Evolutionary conservation across 2,329 filamentous ascomycete species (phyloP), one percentile per base, ranked within the genome.

Genomic region (Triangularia setosa): DNA sequence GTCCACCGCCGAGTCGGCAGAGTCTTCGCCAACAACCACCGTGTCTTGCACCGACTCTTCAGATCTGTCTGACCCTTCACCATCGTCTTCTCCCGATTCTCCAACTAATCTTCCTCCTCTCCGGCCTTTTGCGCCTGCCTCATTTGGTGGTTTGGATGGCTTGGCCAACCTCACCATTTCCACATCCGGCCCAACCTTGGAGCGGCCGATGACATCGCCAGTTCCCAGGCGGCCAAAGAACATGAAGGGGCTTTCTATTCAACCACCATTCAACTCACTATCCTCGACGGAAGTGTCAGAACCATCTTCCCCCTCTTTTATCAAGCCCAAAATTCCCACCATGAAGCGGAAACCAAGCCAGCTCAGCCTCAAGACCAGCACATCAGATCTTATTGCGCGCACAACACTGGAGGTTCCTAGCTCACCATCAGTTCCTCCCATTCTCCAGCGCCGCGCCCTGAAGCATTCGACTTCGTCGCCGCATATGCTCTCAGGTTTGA

Each of bases 21-120:
- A 97, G 73, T 97, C 94, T 23, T 98, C 94, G 8, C 95, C 95
- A 1, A 98, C 94, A 7, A 97, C 93, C 3, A 97, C 94, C 1
- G 86, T 95, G 58, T 97, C 93, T 5, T 97, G 92, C 21, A 92
- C 94, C 68, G 94, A 97, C 78, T 96, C 93, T 4, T 94, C 92
- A 8, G 91, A 92, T 28, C 83, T 95, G 58, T 93, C 93, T 28
- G 94, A 98, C 72, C 90, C 92, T 7, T 97, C 94, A 4, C 93
- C 95, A 2, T 94, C 90, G 60, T 92, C 93, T 23, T 97, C 94
- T 1, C 94, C 94, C 8, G 93, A 97, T 77, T 97, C 95, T 2
- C 92, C 93, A 1, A 81, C 90, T 62, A 90, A 90, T 63, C 81
- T 93, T 62, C 84, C 90, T 62, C 88, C 91, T 2, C 81, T 92